Conservation (phyloP, 306 rosid species). For the Luffa acutangula region DNA sequence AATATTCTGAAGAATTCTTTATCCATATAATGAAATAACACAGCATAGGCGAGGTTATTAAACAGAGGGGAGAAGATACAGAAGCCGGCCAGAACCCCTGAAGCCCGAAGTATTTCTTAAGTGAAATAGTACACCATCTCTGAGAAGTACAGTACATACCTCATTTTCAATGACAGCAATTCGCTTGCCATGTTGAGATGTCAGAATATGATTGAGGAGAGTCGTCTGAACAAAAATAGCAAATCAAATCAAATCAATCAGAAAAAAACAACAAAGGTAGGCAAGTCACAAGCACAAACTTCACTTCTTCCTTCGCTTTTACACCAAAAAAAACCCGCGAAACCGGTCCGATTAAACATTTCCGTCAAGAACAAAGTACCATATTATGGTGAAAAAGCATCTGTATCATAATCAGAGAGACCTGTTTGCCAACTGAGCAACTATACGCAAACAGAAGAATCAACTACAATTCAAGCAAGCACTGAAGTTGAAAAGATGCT, state of each 20-base stretch:
- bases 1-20: not conserved
- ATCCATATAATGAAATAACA: not conserved
- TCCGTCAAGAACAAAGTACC: not conserved
- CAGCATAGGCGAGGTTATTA: not conserved
- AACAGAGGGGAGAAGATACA: not conserved
- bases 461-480: not conserved
- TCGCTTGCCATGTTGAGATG: slow-evolving; percentile 78
- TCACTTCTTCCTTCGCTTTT: not conserved
- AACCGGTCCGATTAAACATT: not conserved
- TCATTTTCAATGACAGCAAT: slow-evolving; percentile 93
- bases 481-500: not conserved
- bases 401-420: not conserved
- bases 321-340: not conserved
- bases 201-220: slow-evolving; percentile 80
- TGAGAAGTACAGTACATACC: slow-evolving; percentile 24
- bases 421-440: not conserved
- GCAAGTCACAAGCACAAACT: not conserved
- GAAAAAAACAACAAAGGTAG: not conserved
- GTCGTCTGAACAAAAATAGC: slow-evolving; percentile 42
- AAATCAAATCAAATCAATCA: not conserved
- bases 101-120: not conserved
- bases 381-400: no score
- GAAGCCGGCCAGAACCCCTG: not conserved
- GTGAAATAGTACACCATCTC: not conserved
- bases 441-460: not conserved